phyloP scores from a whole-genome alignment of 139 green algal species.

The Volvox reticuliferus region DNA sequence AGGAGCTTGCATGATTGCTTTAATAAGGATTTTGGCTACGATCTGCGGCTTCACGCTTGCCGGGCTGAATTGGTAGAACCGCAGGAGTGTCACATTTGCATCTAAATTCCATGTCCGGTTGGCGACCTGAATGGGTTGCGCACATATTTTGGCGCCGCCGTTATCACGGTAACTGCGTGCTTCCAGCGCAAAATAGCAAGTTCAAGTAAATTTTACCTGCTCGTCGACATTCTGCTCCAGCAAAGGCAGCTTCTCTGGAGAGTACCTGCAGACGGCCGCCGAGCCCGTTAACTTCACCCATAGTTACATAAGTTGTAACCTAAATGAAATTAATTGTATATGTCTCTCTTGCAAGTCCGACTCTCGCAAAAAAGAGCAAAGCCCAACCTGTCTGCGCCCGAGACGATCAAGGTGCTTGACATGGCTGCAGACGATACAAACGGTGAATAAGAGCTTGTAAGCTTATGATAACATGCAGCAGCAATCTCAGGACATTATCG shows the following conservation, averaged over 20 bases:
- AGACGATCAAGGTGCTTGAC: not conserved
- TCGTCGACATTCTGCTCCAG: conserved; percentile 44
- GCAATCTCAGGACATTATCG: too few relatives aligned
- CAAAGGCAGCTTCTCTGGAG: conserved; percentile 25
- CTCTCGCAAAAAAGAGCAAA: not conserved
- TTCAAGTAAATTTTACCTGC: conserved; percentile 9
- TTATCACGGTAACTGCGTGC: not conserved
- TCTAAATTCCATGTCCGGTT: conserved; percentile 45
- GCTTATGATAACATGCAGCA: too few relatives aligned
- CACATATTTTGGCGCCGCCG: not conserved
- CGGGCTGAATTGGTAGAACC: conserved; percentile 65
- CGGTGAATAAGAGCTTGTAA: too few relatives aligned
- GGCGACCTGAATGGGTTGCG: not conserved
- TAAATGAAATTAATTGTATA: not conserved
- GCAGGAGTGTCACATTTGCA: conserved; percentile 61
- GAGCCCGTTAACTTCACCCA: not conserved
- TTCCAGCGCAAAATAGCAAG: not conserved
- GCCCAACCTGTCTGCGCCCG: not conserved
- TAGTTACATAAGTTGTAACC: too few relatives aligned
- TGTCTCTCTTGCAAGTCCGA: not conserved
- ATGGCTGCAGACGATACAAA: not conserved
- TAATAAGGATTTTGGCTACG: conserved; percentile 60
- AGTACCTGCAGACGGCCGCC: conserved; percentile 29
- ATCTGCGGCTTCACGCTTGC: conserved; percentile 49
- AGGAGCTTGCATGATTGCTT: conserved; percentile 63